These are phyloP conservation scores for Clitopilus passeckerianus DNA, from an alignment of 768 basidiomycete species.

Conservation along the genomic window DNA sequence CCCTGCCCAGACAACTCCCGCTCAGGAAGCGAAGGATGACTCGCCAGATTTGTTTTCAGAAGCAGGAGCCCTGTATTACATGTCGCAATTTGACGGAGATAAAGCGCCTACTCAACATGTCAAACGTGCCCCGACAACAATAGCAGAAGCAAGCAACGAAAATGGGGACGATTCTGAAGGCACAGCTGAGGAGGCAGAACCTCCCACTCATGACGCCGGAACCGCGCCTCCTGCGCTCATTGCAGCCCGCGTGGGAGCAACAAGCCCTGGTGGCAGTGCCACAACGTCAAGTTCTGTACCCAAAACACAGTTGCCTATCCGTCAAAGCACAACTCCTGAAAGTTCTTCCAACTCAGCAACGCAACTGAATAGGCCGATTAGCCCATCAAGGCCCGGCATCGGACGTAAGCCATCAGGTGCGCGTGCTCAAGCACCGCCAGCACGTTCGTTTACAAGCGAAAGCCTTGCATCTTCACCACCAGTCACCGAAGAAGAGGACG, in stretches of 20 bases:
- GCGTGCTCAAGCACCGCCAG: slow-evolving; percentile 57
- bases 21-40: slow-evolving; percentile 14
- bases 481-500: slow-evolving; percentile 26
- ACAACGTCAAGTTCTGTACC: neutral
- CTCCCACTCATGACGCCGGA: slow-evolving; percentile 9
- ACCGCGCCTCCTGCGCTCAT: slow-evolving; percentile 1
- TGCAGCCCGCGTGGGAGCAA: slow-evolving; percentile 2
- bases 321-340: slow-evolving; percentile 21
- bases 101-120: slow-evolving; percentile 11
- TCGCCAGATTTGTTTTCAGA: slow-evolving; percentile 41
- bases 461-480: slow-evolving; percentile 31
- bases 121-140: slow-evolving; percentile 42
- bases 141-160: slow-evolving; percentile 37
- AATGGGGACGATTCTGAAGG: slow-evolving; percentile 14
- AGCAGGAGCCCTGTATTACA: slow-evolving; percentile 64
- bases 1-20: neutral
- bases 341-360: neutral
- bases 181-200: slow-evolving; percentile 2
- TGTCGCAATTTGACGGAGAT: slow-evolving; percentile 45
- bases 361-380: neutral
- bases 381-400: slow-evolving; percentile 28
- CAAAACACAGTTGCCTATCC: slow-evolving; percentile 14
- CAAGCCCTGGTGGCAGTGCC: slow-evolving; percentile 7
- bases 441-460: slow-evolving; percentile 33
- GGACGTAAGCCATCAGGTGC: slow-evolving; percentile 81